Conservation (phyloP, 805 yeast species). For the Dipodascopsis uninucleata region DNA sequence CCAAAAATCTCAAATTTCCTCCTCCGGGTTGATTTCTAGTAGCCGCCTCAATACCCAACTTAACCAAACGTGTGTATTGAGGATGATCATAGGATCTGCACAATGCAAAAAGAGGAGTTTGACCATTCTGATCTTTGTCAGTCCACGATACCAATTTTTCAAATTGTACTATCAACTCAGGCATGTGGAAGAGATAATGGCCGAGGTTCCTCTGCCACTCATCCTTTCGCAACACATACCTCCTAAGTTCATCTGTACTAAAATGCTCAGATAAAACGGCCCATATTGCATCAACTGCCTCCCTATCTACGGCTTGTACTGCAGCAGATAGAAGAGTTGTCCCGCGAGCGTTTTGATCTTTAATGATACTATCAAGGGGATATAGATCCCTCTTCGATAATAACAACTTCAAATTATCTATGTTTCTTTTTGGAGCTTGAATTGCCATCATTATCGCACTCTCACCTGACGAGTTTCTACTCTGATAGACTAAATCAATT, state of each 20-base stretch:
- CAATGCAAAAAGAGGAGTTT: slow-evolving; percentile 74
- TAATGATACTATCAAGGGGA: slow-evolving; percentile 62
- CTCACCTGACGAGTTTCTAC: slow-evolving; percentile 49
- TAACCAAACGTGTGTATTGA: slow-evolving; percentile 51
- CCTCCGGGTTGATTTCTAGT: slow-evolving; percentile 22
- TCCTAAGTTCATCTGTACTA: slow-evolving; percentile 44
- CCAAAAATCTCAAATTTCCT: slow-evolving; percentile 36
- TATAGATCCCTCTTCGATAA: slow-evolving; percentile 49
- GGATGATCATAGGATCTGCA: slow-evolving; percentile 79
- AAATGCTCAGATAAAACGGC: slow-evolving; percentile 44
- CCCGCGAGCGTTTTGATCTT: slow-evolving; percentile 55
- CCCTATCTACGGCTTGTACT: slow-evolving; percentile 50
- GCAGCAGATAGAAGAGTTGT: slow-evolving; percentile 60
- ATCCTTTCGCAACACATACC: slow-evolving; percentile 53
- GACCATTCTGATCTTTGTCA: slow-evolving; percentile 56
- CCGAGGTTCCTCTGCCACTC: slow-evolving; percentile 58
- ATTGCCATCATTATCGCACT: slow-evolving; percentile 66
- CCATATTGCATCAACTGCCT: slow-evolving; percentile 47
- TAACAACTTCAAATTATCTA: slow-evolving; percentile 45
- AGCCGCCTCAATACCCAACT: slow-evolving; percentile 41
- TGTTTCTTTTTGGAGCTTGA: slow-evolving; percentile 40
- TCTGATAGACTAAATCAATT: slow-evolving; percentile 24
- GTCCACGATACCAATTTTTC: slow-evolving; percentile 70
- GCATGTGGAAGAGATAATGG: slow-evolving; percentile 64
- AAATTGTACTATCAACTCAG: slow-evolving; percentile 47